Conservation (phyloP, 148 eudicot species). For the Agrostemma githago region DNA sequence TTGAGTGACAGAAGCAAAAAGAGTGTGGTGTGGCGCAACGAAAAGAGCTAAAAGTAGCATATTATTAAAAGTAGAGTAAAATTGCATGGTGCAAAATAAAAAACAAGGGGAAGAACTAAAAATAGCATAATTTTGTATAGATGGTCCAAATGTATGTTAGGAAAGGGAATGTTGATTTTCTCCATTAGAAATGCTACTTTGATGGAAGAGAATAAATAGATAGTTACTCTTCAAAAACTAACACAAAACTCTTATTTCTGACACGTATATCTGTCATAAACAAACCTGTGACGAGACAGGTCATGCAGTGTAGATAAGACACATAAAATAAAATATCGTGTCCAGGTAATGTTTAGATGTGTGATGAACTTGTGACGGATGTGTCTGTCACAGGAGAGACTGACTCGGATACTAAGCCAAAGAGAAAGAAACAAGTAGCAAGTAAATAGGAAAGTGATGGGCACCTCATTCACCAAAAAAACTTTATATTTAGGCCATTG, state of each 20-base stretch:
- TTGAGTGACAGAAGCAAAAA: too few species aligned
- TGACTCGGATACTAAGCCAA: not conserved
- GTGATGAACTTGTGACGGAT: too few species aligned
- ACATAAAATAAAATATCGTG: too few species aligned
- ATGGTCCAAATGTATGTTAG: constrained; percentile 8
- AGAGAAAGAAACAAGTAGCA: constrained; percentile 8
- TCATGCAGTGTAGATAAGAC: too few species aligned
- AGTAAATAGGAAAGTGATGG: constrained; percentile 23
- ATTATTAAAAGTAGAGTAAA: not conserved
- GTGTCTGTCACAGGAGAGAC: too few species aligned
- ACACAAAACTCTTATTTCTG: not conserved
- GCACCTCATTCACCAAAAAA: constrained; percentile 19
- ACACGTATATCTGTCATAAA: too few species aligned
- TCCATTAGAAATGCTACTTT: constrained; percentile 14
- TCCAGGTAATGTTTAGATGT: too few species aligned
- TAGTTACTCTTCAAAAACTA: not conserved
- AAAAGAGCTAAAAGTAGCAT: constrained; percentile 15
- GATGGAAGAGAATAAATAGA: constrained; percentile 23
- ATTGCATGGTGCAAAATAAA: not conserved
- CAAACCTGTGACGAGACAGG: too few species aligned
- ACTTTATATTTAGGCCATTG: constrained; percentile 27
- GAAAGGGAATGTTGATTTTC: not conserved
- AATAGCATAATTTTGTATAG: constrained; percentile 20
- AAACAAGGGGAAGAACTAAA: not conserved
- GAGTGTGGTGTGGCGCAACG: too few species aligned